phyloP scores from a whole-genome alignment of 805 yeast genomes.

The Candida orba region DNA sequence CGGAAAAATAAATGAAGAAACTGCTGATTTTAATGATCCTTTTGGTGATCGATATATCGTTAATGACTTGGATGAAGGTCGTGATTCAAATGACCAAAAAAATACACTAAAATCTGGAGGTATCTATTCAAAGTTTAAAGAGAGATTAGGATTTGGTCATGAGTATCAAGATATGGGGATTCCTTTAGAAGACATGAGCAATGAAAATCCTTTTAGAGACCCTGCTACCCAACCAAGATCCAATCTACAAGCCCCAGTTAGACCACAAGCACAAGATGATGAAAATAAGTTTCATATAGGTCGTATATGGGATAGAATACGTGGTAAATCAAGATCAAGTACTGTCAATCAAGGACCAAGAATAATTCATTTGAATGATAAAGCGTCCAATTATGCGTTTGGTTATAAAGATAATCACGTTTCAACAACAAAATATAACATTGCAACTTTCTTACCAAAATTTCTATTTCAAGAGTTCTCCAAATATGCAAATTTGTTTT shows the following conservation, averaged over 20 bases:
- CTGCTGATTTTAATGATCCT: conserved; percentile 27
- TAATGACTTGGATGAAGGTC: conserved; percentile 26
- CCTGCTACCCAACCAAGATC: conserved; percentile 10
- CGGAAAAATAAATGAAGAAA: conserved; percentile 27
- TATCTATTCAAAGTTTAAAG: conserved; percentile 17
- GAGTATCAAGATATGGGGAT: conserved; percentile 23
- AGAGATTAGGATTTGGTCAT: conserved; percentile 16
- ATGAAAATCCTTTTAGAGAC: conserved; percentile 21
- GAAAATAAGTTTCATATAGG: conserved; percentile 33
- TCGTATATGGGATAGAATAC: conserved; percentile 29
- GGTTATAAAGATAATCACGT: conserved; percentile 77
- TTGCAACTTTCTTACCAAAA: conserved; percentile 90
- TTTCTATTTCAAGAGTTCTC: conserved; percentile 94
- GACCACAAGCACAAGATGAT: conserved; percentile 23
- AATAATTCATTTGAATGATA: conserved; percentile 61
- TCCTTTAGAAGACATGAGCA: conserved; percentile 15
- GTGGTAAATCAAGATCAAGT: conserved; percentile 18
- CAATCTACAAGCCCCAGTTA: neutral
- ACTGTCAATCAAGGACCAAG: conserved; percentile 42
- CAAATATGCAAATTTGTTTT: conserved; percentile 92
- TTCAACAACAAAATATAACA: conserved; percentile 91
- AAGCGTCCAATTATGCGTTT: conserved; percentile 42
- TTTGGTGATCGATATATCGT: conserved; percentile 28
- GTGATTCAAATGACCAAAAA: conserved; percentile 15
- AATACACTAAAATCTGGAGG: conserved; percentile 4